Percentiles rank a stretch among this genome's conserved stretches.
Conservation (phyloP, 306 rosid genomes). For the Albizia julibrissin region DNA sequence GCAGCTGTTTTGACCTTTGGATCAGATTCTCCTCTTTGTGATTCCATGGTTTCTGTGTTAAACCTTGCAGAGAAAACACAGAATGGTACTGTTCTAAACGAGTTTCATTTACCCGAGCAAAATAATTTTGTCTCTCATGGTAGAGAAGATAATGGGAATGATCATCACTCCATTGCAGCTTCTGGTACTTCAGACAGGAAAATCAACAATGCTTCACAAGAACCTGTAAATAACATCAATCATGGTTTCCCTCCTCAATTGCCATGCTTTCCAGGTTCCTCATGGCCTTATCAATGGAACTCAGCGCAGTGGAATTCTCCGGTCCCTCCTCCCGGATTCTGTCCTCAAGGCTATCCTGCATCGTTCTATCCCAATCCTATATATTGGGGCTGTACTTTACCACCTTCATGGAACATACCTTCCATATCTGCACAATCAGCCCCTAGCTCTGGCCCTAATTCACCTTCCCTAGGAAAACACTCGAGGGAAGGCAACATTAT, state of each 20-base stretch:
- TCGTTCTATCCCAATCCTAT: conserved; percentile 65
- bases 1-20: conserved; percentile 63
- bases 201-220: conserved; percentile 39
- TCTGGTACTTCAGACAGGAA: conserved; percentile 54
- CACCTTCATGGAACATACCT: conserved; percentile 59
- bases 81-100: conserved; percentile 35
- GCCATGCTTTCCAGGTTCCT: conserved; percentile 50
- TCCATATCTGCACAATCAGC: conserved; percentile 42
- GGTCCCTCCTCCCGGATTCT: conserved; percentile 54
- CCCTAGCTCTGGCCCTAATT: conserved; percentile 39
- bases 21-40: conserved; percentile 61
- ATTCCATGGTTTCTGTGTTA: conserved; percentile 65
- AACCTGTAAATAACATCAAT: conserved; percentile 41
- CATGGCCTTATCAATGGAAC: conserved; percentile 66
- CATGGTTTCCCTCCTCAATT: conserved; percentile 56
- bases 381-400: conserved; percentile 61
- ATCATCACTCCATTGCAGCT: conserved; percentile 55
- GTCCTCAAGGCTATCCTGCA: conserved; percentile 62
- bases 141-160: conserved; percentile 43
- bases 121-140: conserved; percentile 36
- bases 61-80: conserved; percentile 51
- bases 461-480: conserved; percentile 73
- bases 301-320: conserved; percentile 26
- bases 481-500: conserved; percentile 66
- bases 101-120: conserved; percentile 44